Evolutionary conservation across 768 basidiomycete genomes (phyloP).

Genomic region (Lactifluus piperatus): DNA sequence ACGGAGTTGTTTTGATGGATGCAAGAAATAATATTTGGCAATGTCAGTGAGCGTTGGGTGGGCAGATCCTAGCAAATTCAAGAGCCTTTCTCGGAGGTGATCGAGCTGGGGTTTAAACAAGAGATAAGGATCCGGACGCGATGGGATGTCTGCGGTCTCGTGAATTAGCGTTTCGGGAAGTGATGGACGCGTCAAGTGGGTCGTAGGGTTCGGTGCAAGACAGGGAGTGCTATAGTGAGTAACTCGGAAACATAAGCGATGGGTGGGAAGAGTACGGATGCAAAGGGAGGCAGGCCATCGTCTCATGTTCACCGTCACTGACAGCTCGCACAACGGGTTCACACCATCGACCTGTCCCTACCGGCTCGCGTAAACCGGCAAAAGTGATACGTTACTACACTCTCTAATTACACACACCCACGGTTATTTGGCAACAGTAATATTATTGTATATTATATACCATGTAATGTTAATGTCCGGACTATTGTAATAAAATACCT

Average conservation of each 20-base stretch:
- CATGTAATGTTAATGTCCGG: conserved; percentile 13
- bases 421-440: no score
- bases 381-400: no score
- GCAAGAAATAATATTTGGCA: conserved; percentile 86
- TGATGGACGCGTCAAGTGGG: not conserved
- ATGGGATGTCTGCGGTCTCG: not conserved
- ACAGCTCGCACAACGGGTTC: no score
- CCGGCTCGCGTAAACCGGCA: not conserved
- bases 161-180: not conserved
- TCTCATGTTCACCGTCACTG: conserved; percentile 8
- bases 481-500: conserved; percentile 4
- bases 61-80: conserved; percentile 76
- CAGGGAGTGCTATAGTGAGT: conserved; percentile 5
- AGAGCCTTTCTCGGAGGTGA: conserved; percentile 59
- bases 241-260: not conserved
- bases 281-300: conserved; percentile 1
- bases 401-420: not conserved
- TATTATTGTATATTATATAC: conserved; percentile 8
- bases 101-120: conserved; percentile 68
- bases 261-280: not conserved
- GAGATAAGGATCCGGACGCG: conserved; percentile 52
- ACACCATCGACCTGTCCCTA: not conserved
- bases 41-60: conserved; percentile 83
- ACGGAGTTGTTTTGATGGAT: conserved; percentile 84
- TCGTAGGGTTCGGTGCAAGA: conserved; percentile 13